Evolutionary conservation across 2,329 filamentous ascomycete species (phyloP), one percentile per base, ranked within the genome.

Genomic region (Talaromyces sp.): DNA sequence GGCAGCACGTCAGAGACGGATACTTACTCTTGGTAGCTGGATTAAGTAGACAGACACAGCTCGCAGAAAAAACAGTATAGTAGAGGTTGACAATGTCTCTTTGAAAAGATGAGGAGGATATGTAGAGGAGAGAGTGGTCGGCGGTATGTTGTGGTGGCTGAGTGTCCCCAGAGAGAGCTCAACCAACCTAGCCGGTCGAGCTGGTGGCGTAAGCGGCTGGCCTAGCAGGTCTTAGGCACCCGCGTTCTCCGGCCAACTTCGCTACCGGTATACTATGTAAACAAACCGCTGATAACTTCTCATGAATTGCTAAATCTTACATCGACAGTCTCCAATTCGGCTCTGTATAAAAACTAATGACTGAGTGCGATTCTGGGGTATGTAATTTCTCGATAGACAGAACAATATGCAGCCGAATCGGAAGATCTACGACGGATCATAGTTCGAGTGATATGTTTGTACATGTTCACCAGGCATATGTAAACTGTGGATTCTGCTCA

Each of bases 191-290:
- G 13, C 49, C 16, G 47, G 47, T 31, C n/a, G 39, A 27, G 39
- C 22, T 49, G 19, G 59, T 52, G 45, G 59, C 47, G 47, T 62
- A 54, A 54, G 60, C 47, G 60, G 60, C 22, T 50, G 59, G 22
- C 47, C 27, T 24, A 37, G 11, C 33, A 41, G 37, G 47, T 33
- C 35, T 50, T 50, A 62, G 60, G 60, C 60, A 62, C 50, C 60
- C 60, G 47, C 47, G 35, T 62, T 62, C 47, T 62, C 22, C 60
- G 19, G 33, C 22, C 31, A 56, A 56, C n/a, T 35, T 22, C 31
- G 13, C 5, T 37, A 22, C 22, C 22, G 22, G 22, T 22, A 54
- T 37, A 31, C 27, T 6, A 31, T 8, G 27, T 31, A 54, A 54
- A 56, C 52, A 56, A 37, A 19, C 14, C 10, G 27, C 31, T 13